These are phyloP conservation scores for Monosporascus sp. DNA, from an alignment of 2,329 filamentous ascomycete genomes.

Conservation along the genomic window DNA sequence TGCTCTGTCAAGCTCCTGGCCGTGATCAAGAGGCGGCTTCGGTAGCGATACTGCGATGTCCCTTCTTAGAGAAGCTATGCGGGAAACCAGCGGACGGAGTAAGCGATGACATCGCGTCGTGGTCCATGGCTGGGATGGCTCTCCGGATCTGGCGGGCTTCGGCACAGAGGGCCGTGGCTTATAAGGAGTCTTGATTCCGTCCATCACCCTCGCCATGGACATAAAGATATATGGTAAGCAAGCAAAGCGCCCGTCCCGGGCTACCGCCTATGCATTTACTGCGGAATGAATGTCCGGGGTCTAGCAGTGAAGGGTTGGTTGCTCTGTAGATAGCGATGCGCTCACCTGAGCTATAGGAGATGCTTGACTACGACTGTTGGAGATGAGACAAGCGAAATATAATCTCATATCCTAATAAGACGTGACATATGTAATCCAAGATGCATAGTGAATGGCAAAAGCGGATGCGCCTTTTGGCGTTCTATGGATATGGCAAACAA, in stretches of 20 bases:
- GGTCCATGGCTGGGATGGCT: slow-evolving; percentile 30
- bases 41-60: slow-evolving; percentile 17
- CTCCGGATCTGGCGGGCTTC: slow-evolving; percentile 11
- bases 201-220: neutral
- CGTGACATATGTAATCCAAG: no score
- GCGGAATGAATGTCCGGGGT: no score
- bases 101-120: slow-evolving; percentile 38
- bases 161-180: slow-evolving; percentile 13
- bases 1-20: slow-evolving; percentile 4
- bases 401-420: no score
- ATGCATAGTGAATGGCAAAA: no score
- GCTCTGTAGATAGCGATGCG: no score
- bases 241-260: neutral
- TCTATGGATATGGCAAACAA: neutral
- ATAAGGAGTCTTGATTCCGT: slow-evolving; percentile 12
- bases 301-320: neutral
- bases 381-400: neutral
- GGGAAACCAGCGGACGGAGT: slow-evolving; percentile 37
- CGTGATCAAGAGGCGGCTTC: neutral
- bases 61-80: slow-evolving; percentile 35
- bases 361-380: neutral
- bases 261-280: neutral
- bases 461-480: neutral
- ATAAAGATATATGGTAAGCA: neutral
- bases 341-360: no score